Percentiles rank a stretch among this genome's conserved stretches.
Conservation (phyloP, 2,329 filamentous ascomycete species). For the Fusarium pseudocircinatum region DNA sequence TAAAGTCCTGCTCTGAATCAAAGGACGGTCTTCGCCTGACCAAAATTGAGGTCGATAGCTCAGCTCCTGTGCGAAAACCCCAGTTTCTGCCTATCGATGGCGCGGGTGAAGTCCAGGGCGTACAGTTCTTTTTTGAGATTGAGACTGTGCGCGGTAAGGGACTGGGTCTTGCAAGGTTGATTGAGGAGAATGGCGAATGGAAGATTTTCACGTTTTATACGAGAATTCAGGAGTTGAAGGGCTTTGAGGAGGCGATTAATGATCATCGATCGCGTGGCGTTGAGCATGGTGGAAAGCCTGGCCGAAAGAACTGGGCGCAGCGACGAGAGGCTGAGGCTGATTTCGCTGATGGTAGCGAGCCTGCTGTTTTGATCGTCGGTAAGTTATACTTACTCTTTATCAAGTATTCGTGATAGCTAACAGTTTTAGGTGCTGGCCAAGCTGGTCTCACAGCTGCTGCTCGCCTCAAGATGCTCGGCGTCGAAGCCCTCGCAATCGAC, state of each 20-base stretch:
- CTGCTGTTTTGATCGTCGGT: conserved; percentile 70
- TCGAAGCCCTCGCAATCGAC: conserved; percentile 68
- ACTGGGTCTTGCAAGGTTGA: conserved; percentile 64
- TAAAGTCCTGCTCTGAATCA: conserved; percentile 46
- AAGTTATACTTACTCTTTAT: conserved; percentile 22
- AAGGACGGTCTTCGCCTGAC: conserved; percentile 53
- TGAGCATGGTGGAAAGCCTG: conserved; percentile 61
- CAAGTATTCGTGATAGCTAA: background rate
- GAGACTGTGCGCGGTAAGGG: conserved; percentile 65
- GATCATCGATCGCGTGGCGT: conserved; percentile 63
- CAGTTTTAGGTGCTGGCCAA: conserved; percentile 64
- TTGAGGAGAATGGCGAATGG: conserved; percentile 59
- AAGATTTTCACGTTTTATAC: conserved; percentile 74
- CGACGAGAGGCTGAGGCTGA: conserved; percentile 58
- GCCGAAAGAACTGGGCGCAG: conserved; percentile 69
- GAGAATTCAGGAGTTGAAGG: conserved; percentile 62
- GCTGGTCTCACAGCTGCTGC: conserved; percentile 67
- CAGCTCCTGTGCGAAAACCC: conserved; percentile 54
- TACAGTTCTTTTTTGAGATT: conserved; percentile 66
- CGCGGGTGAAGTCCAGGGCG: conserved; percentile 57
- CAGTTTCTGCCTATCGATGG: conserved; percentile 59
- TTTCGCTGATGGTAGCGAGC: conserved; percentile 59
- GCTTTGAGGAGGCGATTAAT: conserved; percentile 60
- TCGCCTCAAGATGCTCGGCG: conserved; percentile 66
- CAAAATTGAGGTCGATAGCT: conserved; percentile 58